Percentiles rank a stretch among this genome's conserved stretches.
Evolutionary conservation across 2,329 filamentous ascomycete species (phyloP).

Genomic region (Fusarium tuaranense): DNA sequence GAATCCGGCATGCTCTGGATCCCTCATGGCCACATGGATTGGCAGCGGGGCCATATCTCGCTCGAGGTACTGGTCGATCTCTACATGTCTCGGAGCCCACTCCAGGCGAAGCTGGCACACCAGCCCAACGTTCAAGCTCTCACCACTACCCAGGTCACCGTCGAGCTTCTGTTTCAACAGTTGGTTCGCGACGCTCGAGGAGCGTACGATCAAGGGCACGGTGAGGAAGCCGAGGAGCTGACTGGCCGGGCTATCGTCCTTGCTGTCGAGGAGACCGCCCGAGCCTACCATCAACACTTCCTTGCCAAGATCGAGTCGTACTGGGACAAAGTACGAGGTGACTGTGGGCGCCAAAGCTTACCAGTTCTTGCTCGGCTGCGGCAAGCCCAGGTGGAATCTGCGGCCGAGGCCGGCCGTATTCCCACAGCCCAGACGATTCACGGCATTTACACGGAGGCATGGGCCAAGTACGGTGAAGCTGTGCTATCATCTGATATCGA

Average conservation of each 20-base stretch:
- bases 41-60: slow-evolving; percentile 1
- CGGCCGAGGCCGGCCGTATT: neutral
- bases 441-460: slow-evolving; percentile 13
- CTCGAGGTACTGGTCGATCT: slow-evolving; percentile 4
- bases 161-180: slow-evolving; percentile 5
- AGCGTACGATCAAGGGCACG: neutral
- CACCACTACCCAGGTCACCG: neutral
- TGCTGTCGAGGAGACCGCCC: slow-evolving; percentile 5
- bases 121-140: slow-evolving; percentile 5
- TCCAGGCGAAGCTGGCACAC: neutral
- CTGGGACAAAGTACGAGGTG: slow-evolving; percentile 1
- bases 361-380: neutral
- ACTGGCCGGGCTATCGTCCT: neutral
- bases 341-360: neutral
- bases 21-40: neutral
- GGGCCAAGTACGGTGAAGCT: neutral
- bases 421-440: slow-evolving; percentile 12
- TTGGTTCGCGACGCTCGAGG: neutral
- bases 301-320: slow-evolving; percentile 11
- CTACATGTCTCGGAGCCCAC: slow-evolving; percentile 2
- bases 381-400: slow-evolving; percentile 1
- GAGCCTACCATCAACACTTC: slow-evolving; percentile 12
- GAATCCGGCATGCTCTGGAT: slow-evolving; percentile 7
- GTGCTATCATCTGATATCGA: neutral
- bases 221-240: neutral